These are phyloP conservation scores for Chrysanthemum seticuspe DNA, from an alignment of 129 eudicot species.

Conservation along the genomic window DNA sequence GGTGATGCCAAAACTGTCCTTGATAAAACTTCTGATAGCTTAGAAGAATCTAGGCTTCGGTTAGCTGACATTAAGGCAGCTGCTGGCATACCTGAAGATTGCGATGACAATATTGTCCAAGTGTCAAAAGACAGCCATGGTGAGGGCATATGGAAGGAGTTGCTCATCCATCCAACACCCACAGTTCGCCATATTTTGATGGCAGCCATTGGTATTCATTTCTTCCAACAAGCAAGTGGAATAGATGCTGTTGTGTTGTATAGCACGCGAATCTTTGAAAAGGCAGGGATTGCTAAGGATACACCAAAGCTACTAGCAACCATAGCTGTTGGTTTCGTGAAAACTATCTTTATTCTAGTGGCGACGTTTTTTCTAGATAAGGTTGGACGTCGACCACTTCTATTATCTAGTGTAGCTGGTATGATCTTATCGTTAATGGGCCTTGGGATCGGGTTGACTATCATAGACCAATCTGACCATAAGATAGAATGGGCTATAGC, in stretches of 20 bases:
- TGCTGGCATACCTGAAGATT: conserved; percentile 58
- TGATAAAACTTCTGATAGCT: conserved; percentile 52
- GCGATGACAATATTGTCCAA: conserved; percentile 49
- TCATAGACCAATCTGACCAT: conserved; percentile 27
- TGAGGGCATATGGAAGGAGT: conserved; percentile 58
- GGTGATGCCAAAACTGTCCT: conserved; percentile 65
- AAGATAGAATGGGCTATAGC: conserved; percentile 48
- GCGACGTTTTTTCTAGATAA: conserved; percentile 53
- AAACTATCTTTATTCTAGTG: conserved; percentile 46
- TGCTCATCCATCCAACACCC: conserved; percentile 56
- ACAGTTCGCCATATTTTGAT: conserved; percentile 51
- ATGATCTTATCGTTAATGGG: conserved; percentile 32
- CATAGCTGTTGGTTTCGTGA: conserved; percentile 55
- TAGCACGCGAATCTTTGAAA: conserved; percentile 47
- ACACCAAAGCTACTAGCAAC: conserved; percentile 49
- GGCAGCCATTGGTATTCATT: conserved; percentile 54
- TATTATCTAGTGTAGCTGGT: conserved; percentile 47
- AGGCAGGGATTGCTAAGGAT: conserved; percentile 43
- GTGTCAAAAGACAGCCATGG: conserved; percentile 32
- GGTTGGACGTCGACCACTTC: conserved; percentile 52
- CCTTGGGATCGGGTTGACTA: conserved; percentile 35
- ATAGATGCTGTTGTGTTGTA: conserved; percentile 62
- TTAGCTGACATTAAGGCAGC: conserved; percentile 57
- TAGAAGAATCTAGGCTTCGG: conserved; percentile 45
- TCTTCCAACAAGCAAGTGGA: conserved; percentile 69